Percentiles rank a stretch among this genome's conserved stretches.
phyloP scores from a whole-genome alignment of 2,329 filamentous ascomycete species.

The Fusarium robinianum region DNA sequence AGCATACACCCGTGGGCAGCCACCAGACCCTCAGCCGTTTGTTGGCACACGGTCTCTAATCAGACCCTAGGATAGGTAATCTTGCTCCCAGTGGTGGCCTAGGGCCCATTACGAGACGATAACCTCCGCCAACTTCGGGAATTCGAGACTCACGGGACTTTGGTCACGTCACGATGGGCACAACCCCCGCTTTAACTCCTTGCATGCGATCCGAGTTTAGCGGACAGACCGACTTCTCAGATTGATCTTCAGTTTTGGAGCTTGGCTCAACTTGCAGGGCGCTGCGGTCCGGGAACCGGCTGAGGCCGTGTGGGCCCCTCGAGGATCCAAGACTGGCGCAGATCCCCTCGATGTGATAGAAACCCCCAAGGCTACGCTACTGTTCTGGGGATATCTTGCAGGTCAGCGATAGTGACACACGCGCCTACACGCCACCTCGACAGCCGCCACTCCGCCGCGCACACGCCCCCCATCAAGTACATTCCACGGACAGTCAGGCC shows the following conservation, averaged over 20 bases:
- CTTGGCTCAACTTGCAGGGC: constrained; percentile 15
- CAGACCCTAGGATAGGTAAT: constrained; percentile 6
- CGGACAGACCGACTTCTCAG: constrained; percentile 10
- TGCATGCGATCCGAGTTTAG: constrained; percentile 15
- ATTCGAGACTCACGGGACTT: constrained; percentile 5
- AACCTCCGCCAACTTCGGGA: background rate
- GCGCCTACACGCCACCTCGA: constrained; percentile 3
- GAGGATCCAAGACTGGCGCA: constrained; percentile 10
- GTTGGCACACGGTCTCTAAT: constrained; percentile 1
- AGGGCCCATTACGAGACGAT: background rate
- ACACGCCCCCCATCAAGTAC: background rate
- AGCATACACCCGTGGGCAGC: constrained; percentile 3
- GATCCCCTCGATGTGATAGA: background rate
- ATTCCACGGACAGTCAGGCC: background rate
- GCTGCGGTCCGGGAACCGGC: constrained; percentile 18
- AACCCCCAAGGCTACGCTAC: background rate
- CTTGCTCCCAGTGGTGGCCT: constrained; percentile 1
- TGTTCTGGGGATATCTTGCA: constrained; percentile 8
- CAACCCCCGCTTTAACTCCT: constrained; percentile 11
- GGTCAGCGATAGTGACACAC: constrained; percentile 2
- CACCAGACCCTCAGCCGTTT: constrained; percentile 1
- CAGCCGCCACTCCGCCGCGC: constrained; percentile 3
- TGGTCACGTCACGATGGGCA: background rate
- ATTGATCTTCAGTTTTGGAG: constrained; percentile 8
- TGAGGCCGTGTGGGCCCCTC: constrained; percentile 16